Evolutionary conservation across 768 basidiomycete genomes (phyloP).

Genomic region (Boletus reticulatus): DNA sequence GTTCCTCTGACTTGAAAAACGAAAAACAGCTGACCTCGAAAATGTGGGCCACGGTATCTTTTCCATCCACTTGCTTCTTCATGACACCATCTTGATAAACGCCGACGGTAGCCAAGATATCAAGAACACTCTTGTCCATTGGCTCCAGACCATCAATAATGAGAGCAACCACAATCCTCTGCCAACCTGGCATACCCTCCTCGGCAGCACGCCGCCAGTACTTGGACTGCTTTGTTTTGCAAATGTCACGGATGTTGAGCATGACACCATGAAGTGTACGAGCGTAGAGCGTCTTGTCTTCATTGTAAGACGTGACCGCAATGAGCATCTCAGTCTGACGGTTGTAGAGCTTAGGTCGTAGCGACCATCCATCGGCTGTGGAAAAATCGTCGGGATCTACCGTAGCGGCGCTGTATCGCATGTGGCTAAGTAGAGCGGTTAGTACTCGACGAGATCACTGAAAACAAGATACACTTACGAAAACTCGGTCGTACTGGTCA

Average conservation of each 20-base stretch:
- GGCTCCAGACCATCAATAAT: constrained; percentile 91
- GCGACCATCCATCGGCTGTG: constrained; percentile 76
- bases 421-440: constrained; percentile 48
- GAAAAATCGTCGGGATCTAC: constrained; percentile 89
- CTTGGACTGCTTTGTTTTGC: constrained; percentile 92
- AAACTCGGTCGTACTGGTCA: constrained; percentile 81
- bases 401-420: constrained; percentile 93
- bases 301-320: constrained; percentile 91
- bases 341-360: constrained; percentile 82
- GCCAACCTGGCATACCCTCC: constrained; percentile 86
- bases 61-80: constrained; percentile 89
- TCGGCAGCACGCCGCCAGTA: constrained; percentile 84
- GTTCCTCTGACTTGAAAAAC: background rate
- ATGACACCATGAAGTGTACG: constrained; percentile 94
- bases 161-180: constrained; percentile 85
- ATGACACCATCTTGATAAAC: constrained; percentile 95
- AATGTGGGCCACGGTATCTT: constrained; percentile 90
- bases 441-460: background rate
- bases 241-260: constrained; percentile 97
- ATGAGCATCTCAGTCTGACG: constrained; percentile 92
- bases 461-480: constrained; percentile 53
- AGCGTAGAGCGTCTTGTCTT: constrained; percentile 89
- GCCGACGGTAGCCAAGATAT: constrained; percentile 85
- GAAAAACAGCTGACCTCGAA: constrained; percentile 66
- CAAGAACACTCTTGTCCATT: constrained; percentile 94